Base-by-base conservation (phyloP, 129 eudicot species). In the Pulicaria dysenterica region DNA sequence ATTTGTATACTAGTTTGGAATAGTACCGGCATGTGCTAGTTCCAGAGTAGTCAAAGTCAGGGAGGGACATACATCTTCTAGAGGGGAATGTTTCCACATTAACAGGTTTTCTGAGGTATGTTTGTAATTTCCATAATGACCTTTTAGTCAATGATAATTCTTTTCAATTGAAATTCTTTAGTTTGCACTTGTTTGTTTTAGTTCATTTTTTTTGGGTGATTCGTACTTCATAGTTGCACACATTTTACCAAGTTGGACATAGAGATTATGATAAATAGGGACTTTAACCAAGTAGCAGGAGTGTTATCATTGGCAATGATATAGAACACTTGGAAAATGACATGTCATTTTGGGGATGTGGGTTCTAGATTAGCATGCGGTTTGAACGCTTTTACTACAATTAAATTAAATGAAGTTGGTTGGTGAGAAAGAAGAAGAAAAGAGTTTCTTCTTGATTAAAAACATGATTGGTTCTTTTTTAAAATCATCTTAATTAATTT, bases 61-160 rank as follows among this genome's bases (percentile, higher is more conserved):
- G 83, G 86, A 76, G 76, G 83, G 86, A 76, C 69, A 7, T 69
- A 77, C 76, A 73, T 83, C 83, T 63, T 69, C 64, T 74, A 76
- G 77, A 82, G 58, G 76, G 83, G 76, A 69, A 76, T 73, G 77
- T 82, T 82, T 85, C 86, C 84, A 57, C 48, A 69, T 80, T 81
- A 79, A 81, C 87, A 77, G 68, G 79, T 83, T 85, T 72, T 80
- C 73, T n/a, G 84, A 88, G 95, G 95, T 91, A 82, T 83, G 92
- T 84, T 79, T 87, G 83, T 83, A 78, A 80, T 79, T 81, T 64
- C 75, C 76, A 75, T 72, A 64, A 53, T 75, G 85, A 75, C 64
- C 81, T 77, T 64, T 75, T 76, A 81, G 77, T 69, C 57, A 74
- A 77, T 78, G 76, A 65, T 70, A 55, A 70, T 83, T 84, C 80